These are phyloP conservation scores for Calonectria montana DNA, from an alignment of 2,329 filamentous ascomycete species.

Conservation along the genomic window DNA sequence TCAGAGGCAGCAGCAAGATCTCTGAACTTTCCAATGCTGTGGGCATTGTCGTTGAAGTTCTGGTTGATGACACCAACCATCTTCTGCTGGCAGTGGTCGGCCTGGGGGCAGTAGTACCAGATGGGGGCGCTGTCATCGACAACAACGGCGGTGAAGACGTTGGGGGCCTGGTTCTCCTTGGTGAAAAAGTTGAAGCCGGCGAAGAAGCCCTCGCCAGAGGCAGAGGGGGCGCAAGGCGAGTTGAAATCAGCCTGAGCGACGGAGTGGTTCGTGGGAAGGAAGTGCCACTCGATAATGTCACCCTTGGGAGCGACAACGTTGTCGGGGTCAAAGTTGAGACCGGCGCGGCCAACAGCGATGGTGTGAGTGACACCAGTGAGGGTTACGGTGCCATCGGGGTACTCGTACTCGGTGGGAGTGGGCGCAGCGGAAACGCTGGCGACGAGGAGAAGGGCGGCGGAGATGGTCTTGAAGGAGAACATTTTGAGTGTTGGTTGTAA, in stretches of 20 bases:
- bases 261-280: slow-evolving; percentile 63
- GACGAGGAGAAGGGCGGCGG: slow-evolving; percentile 43
- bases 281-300: slow-evolving; percentile 66
- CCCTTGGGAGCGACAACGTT: slow-evolving; percentile 60
- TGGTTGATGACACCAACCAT: slow-evolving; percentile 65
- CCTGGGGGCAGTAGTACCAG: slow-evolving; percentile 60
- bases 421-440: slow-evolving; percentile 46
- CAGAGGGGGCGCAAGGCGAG: slow-evolving; percentile 55
- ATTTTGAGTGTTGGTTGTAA: slow-evolving; percentile 40
- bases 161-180: slow-evolving; percentile 47
- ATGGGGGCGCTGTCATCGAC: slow-evolving; percentile 55
- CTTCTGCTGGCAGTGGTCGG: slow-evolving; percentile 59
- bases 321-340: slow-evolving; percentile 62
- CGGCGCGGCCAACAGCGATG: slow-evolving; percentile 57
- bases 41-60: slow-evolving; percentile 51
- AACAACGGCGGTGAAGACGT: slow-evolving; percentile 58
- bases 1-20: slow-evolving; percentile 48
- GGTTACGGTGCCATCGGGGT: slow-evolving; percentile 47
- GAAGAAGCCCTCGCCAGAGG: slow-evolving; percentile 54
- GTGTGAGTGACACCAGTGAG: slow-evolving; percentile 57
- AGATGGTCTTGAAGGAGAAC: slow-evolving; percentile 46
- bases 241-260: slow-evolving; percentile 57
- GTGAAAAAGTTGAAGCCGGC: slow-evolving; percentile 58
- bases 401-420: slow-evolving; percentile 43
- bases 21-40: slow-evolving; percentile 52